Evolutionary conservation across 768 basidiomycete species (phyloP), one percentile per base, ranked within the genome.

Genomic region (Leccinellum luteum): DNA sequence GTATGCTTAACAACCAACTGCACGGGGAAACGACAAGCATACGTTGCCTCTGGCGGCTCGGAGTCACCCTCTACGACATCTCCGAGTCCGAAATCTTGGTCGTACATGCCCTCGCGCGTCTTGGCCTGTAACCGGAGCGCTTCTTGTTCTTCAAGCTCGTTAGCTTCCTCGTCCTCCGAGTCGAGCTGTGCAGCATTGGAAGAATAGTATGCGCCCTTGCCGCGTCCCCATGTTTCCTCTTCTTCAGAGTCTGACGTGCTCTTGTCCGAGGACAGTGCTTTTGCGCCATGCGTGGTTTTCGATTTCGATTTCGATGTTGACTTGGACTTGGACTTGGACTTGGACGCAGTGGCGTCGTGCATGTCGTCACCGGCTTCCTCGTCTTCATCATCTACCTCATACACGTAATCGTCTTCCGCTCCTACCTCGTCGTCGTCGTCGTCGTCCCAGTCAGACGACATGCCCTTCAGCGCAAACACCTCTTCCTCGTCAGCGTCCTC

Each of bases 111-210:
- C 61, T 91, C 87, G 31, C 88, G 79, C 23, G 82, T 77, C 74
- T 91, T 94, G 35, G 75, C 71, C 70, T 96, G 95, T 47, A 96
- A 73, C 56, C 92, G 78, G 63, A 74, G 85, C 7, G 90, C 91
- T 71, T 98, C 94, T 68, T 89, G 85, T 69, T 92, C 92, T 66
- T 98, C 94, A 51, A 96, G 74, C 62, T 90, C 88, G 66, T 90
- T 83, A 32, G 85, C 90, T 71, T 96, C 94, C 65, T 96, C 94
- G 61, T 95, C 89, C 63, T 91, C 90, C 35, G 87, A 88, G 52
- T 91, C 91, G 35, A 92, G 75, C 54, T 90, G 76, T 34, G 79
- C 87, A 31, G 90, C 92, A 69, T 92, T 93, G 4, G 89, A 90
- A 4, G 91, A 84, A 68, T 96, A 96, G 73, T 95, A 98, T 4